Base-by-base conservation (phyloP, 352 stramenopile genomes). In the Poterioochromonas sp. region DNA sequence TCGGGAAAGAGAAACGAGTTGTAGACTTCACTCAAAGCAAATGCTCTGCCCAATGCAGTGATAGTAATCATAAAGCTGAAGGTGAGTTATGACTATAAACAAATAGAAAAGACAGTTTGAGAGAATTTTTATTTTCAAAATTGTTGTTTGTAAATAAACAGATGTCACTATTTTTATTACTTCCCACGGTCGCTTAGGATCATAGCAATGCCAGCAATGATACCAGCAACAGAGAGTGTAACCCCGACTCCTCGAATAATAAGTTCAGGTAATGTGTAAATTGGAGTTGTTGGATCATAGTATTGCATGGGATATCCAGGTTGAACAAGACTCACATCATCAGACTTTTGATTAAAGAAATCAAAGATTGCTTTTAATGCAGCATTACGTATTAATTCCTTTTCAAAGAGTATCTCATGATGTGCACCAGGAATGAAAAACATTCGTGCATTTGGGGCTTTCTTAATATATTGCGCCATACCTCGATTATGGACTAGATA, bases 401-500 rank as follows among this genome's bases (percentile, higher is more conserved):
- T 8, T 54, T 74, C 65, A 37, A 8, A 26, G 34, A 74, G 53
- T 37, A 74, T 35, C n/a, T 74, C 65, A 54, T 74, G 65, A 39
- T 74, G 53, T 34, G 39, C 18, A 26, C n/a, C 41, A 40, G 65
- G 65, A 11, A 74, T n/a, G 3, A 35, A 12, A 39, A 74, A 74
- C 20, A 74, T 51, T 39, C 32, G 49, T 5, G 22, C n/a, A 74
- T 22, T 26, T 8, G 65, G 39, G 15, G 65, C 39, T 35, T 51
- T 74, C 26, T 54, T 2, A 39, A 35, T 2, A 51, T 54, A 74
- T n/a, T 54, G 11, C 22, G 22, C n/a, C 65, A 74, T 74, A 34
- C 37, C 65, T 44, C 65, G 65, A 74, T 74, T 74, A 54, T 74
- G 53, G 29, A 74, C 65, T 8, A 74, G 40, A 54, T 37, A 58